Base-by-base conservation (phyloP, 1,284 basidiomycete species). In the Agroathelia rolfsii region DNA sequence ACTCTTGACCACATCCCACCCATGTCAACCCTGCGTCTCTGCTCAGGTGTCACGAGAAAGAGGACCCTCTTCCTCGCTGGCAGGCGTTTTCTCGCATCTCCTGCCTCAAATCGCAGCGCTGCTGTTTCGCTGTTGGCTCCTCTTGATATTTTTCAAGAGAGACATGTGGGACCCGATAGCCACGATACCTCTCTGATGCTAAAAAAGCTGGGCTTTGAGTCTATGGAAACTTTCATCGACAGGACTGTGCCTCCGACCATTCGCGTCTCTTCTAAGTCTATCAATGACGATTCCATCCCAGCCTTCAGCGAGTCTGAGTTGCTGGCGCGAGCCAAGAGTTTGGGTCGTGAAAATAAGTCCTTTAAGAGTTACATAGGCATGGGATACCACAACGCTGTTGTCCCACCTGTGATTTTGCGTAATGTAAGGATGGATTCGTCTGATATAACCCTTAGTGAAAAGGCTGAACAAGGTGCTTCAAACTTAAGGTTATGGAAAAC, bases 341-440 rank as follows among this genome's bases (percentile, higher is more conserved):
- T 97, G 15, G 90, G 80, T 13, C 59, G 53, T 19, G 66, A 76
- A 56, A 97, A 98, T 62, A 76, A 79, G 58, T 62, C 72, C 6
- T 82, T 82, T 59, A 89, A 85, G 67, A 92, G 80, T 50, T 94
- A 90, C 55, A 98, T 97, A 52, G 94, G 94, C 26, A 90, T 96
- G 90, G 94, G 94, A 9, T 97, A 98, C 60, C 86, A 94, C 53
- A 84, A 82, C 50, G 89, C 92, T 12, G 87, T 94, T 20, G 86
- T 94, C 3, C 92, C 92, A 5, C 83, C 87, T 9, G 89, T 95
- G 32, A 86, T 96, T 55, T 67, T 93, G 47, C 82, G 92, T 44
- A 96, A 94, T 53, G 87, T 92, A 45, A 41, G 74, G n/a, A n/a
- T n/a, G n/a, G n/a, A n/a, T n/a, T n/a, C n/a, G n/a, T n/a, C n/a